phyloP scores from a whole-genome alignment of 202 grass and related monocot species.

The Digitaria exilis region DNA sequence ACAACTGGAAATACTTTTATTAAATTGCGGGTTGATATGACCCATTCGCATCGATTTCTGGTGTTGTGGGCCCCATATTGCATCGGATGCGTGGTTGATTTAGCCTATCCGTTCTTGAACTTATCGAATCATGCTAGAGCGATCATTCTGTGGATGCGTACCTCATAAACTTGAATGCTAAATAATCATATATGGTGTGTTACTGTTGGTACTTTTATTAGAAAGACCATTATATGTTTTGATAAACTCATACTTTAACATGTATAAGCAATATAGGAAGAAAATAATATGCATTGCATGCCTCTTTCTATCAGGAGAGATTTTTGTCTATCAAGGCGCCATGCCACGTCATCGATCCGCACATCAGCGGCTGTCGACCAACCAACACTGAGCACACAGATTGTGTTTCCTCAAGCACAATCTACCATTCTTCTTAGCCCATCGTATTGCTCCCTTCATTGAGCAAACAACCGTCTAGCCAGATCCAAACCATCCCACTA shows the following conservation, averaged over 20 bases:
- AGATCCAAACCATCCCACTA: background rate
- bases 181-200: background rate
- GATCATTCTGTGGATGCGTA: background rate
- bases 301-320: no score
- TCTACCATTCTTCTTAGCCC: background rate
- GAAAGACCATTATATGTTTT: background rate
- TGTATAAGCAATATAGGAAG: background rate
- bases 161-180: background rate
- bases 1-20: background rate
- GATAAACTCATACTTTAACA: background rate
- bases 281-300: background rate
- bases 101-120: background rate
- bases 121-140: background rate
- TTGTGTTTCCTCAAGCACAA: background rate
- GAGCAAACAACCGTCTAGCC: background rate
- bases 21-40: background rate
- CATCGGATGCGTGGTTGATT: fast-evolving
- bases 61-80: background rate
- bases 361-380: background rate
- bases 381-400: background rate
- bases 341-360: background rate
- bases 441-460: background rate
- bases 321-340: background rate
- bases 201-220: background rate
- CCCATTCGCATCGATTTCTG: background rate